These are phyloP conservation scores for Lecanicillium sp. DNA, from an alignment of 2,329 filamentous ascomycete species.

Conservation along the genomic window DNA sequence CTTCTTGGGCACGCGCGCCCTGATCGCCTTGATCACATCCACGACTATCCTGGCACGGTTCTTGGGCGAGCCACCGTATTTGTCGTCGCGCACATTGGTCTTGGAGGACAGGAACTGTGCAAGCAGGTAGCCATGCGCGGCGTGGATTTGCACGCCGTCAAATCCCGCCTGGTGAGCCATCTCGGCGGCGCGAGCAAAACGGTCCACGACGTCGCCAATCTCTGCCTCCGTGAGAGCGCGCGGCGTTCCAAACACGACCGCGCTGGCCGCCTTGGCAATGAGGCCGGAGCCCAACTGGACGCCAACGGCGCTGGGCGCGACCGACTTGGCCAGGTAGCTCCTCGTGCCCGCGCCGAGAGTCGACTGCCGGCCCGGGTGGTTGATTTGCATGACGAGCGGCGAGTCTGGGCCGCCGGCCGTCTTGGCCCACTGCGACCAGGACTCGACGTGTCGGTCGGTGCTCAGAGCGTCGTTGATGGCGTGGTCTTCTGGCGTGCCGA, in stretches of 20 bases:
- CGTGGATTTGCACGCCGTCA: slow-evolving; percentile 37
- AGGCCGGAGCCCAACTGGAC: slow-evolving; percentile 31
- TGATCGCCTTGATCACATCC: slow-evolving; percentile 39
- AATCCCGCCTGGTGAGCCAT: slow-evolving; percentile 38
- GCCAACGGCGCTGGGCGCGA: slow-evolving; percentile 36
- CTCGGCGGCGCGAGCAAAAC: slow-evolving; percentile 46
- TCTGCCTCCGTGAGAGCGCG: slow-evolving; percentile 47
- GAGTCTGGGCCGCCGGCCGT: slow-evolving; percentile 23
- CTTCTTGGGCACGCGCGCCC: slow-evolving; percentile 23
- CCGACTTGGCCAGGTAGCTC: slow-evolving; percentile 26
- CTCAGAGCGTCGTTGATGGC: slow-evolving; percentile 22
- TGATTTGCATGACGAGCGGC: slow-evolving; percentile 35
- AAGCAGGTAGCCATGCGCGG: slow-evolving; percentile 50
- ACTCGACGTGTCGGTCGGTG: slow-evolving; percentile 18
- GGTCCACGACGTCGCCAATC: slow-evolving; percentile 41
- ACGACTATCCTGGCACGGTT: slow-evolving; percentile 42
- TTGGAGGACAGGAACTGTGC: slow-evolving; percentile 45
- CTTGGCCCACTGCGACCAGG: slow-evolving; percentile 30
- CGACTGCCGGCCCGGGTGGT: slow-evolving; percentile 39
- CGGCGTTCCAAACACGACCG: slow-evolving; percentile 43
- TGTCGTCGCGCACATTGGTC: slow-evolving; percentile 44
- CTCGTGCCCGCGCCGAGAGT: slow-evolving; percentile 28
- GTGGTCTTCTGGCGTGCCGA: slow-evolving; percentile 26
- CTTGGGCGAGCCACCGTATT: slow-evolving; percentile 44
- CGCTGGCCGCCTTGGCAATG: slow-evolving; percentile 21